Evolutionary conservation across 768 basidiomycete genomes (phyloP), one percentile per base, ranked within the genome.

Genomic region (Phylloporus scabripes): DNA sequence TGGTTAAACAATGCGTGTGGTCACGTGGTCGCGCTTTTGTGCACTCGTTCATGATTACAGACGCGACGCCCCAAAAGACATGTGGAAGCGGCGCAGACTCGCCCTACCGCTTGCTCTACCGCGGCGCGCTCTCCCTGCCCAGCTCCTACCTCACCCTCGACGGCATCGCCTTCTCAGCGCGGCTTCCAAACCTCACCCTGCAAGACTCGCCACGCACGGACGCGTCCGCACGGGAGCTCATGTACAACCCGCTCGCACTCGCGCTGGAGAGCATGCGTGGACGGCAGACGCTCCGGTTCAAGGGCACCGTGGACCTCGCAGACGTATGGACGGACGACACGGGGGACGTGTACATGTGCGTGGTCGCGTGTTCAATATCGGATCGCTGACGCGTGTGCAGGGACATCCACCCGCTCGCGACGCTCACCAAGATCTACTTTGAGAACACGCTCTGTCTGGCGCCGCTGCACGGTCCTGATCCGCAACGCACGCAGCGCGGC

Each of bases 241-340:
- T 89, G 18, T 71, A 83, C 52, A 87, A 84, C 54, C 81, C 82
- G 0, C 70, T 89, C 11, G 83, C 87, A 4, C 65, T 89, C 18
- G 81, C 85, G 0, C 62, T 90, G 44, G 87, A 89, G 66, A 86
- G 81, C 64, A 87, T 90, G 85, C 85, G 86, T 33, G 83, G 85
- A 15, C 67, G 85, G 17, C 83, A 82, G 1, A 76, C 77, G 21
- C 66, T 90, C 17, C 73, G 78, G 31, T 75, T 85, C 50, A 69
- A 80, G 42, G 83, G 80, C 3, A 71, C 73, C 0, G 73, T 78
- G 15, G 71, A 69, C 24, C 63, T 87, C 33, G 61, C 70, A 32
- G 78, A 83, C 45, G 60, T 86, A 0, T 83, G 77, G 68, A 62
- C 81, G 51, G 87, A 89, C 61, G 74, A 76, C 39, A 72, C 72